Evolutionary conservation across 305 asterid genomes (phyloP), one percentile per base, ranked within the genome.

Genomic region (Vinca major): DNA sequence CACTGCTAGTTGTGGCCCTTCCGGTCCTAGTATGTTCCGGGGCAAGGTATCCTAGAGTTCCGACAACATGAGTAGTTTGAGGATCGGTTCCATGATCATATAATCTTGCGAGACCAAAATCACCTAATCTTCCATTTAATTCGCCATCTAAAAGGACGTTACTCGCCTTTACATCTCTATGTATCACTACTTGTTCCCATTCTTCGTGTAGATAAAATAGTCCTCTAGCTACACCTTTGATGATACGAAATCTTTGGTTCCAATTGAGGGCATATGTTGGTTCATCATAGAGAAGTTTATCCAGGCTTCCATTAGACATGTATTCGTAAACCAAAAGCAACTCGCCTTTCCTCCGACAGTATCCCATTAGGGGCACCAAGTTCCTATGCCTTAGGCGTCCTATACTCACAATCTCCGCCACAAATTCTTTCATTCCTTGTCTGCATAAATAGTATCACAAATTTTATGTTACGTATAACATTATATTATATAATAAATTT

Each of bases 251-350:
- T 41, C 84, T 70, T 16, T 83, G 87, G 19, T 49, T 77, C 96
- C 95, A 86, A 39, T 48, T 75, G 5, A 88, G 88, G 6, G 79
- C 74, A 3, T 1, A 17, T 10, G 65, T 45, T 0, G 89, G 87
- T 4, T 73, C 69, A 54, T 71, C 77, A 26, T 77, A 84, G 4
- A 88, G 69, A 21, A 66, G 78, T 68, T 74, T 86, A 57, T 88
- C 92, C 1, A 86, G 78, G 61, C 92, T 86, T 20, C 89, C 90
- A 52, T 88, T 83, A 1, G 86, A 74, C 95, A 88, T 88, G 79
- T 63, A 86, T 4, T 86, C 90, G 36, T 88, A 88, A 12, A 85
- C 89, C 78, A 89, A 63, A 26, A 85, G 78, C 21, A 89, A 65
- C 74, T 89, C 87, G 0, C 84, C 76, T 79, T 77, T 80, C 4